A percentile compares a stretch with the other conserved stretches of the same genome.
Evolutionary conservation across 441 rosid genomes (phyloP).

Genomic region (Populus hybrid): DNA sequence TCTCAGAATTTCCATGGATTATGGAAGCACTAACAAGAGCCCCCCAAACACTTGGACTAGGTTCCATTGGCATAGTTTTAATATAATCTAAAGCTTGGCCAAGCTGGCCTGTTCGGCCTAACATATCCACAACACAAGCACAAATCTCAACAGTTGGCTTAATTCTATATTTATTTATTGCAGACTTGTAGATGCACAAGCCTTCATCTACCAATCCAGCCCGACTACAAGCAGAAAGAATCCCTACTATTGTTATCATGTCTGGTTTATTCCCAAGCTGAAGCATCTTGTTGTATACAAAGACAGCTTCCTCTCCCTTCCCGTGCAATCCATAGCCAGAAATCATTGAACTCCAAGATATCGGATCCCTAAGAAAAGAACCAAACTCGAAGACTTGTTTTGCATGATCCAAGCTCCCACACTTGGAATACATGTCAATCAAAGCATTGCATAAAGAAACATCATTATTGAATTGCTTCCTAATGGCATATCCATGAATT

Average conservation of each 20-base stretch:
- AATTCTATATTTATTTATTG: constrained; percentile 38
- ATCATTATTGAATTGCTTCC: constrained; percentile 34
- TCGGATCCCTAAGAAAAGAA: constrained; percentile 40
- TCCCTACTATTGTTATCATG: constrained; percentile 45
- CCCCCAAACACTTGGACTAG: constrained; percentile 69
- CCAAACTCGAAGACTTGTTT: constrained; percentile 42
- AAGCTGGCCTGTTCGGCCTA: constrained; percentile 58
- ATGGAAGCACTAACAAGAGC: constrained; percentile 60
- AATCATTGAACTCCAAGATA: constrained; percentile 73
- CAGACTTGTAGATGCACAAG: constrained; percentile 40
- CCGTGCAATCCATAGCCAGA: constrained; percentile 71
- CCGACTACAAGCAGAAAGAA: constrained; percentile 65
- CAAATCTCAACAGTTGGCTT: constrained; percentile 58
- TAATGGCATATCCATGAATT: constrained; percentile 59
- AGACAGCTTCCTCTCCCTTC: constrained; percentile 59
- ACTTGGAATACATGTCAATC: constrained; percentile 60
- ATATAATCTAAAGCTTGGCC: constrained; percentile 51
- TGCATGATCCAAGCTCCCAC: constrained; percentile 55
- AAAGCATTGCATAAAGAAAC: constrained; percentile 55
- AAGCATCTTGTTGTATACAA: constrained; percentile 49
- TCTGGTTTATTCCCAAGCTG: constrained; percentile 49
- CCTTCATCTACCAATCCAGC: constrained; percentile 56
- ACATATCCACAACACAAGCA: constrained; percentile 62
- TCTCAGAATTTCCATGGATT: constrained; percentile 52
- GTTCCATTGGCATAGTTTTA: constrained; percentile 49